Conservation (phyloP, 2,329 filamentous ascomycete genomes). For the Trichoderma hamatum region DNA sequence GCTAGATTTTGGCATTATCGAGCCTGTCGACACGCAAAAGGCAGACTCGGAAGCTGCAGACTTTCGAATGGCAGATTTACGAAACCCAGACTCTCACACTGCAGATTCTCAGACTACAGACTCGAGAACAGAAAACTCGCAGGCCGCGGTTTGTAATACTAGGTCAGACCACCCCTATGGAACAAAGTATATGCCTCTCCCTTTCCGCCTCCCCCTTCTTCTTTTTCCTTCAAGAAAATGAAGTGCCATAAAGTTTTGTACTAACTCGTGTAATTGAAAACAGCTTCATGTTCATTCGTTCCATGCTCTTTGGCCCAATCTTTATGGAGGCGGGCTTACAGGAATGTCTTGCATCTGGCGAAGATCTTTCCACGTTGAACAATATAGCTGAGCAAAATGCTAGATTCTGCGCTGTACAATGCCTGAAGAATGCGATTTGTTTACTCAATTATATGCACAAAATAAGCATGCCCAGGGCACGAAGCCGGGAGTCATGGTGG, state of each 20-base stretch:
- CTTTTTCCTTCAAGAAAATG: background rate
- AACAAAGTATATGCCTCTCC: background rate
- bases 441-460: conserved; percentile 37
- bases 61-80: background rate
- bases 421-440: conserved; percentile 37
- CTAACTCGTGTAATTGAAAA: background rate
- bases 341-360: background rate
- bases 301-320: conserved; percentile 30
- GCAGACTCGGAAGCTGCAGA: background rate
- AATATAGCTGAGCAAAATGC: conserved; percentile 14
- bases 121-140: background rate
- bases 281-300: conserved; percentile 27
- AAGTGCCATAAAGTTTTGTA: background rate
- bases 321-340: conserved; percentile 34
- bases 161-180: background rate
- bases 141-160: background rate
- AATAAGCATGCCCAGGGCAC: conserved; percentile 27
- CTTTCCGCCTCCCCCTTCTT: too few relatives aligned
- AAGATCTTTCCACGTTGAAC: conserved; percentile 18
- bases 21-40: background rate
- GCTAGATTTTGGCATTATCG: background rate
- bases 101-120: background rate
- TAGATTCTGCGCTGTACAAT: conserved; percentile 37
- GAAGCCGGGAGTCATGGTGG: conserved; percentile 44
- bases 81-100: too few relatives aligned